A percentile compares a stretch with the other conserved stretches of the same genome.
Conservation (phyloP, 2,329 filamentous ascomycete genomes). For the Epichloe hybrida region DNA sequence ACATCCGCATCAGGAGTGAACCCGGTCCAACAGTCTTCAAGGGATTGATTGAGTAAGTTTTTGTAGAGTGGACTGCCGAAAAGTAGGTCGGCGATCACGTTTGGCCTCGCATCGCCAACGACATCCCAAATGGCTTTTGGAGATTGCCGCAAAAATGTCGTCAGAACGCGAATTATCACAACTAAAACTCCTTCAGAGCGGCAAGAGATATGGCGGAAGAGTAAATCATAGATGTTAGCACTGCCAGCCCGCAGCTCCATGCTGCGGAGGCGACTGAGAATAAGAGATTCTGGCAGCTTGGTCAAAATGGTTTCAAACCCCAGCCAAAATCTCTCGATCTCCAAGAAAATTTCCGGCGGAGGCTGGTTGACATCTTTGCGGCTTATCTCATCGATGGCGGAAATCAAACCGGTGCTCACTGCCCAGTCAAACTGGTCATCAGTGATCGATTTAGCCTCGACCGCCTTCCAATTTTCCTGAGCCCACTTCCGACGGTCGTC, state of each 20-base stretch:
- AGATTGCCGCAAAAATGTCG: conserved; percentile 58
- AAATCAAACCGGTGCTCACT: conserved; percentile 57
- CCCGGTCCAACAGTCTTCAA: conserved; percentile 29
- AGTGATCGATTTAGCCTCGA: conserved; percentile 47
- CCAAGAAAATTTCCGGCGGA: conserved; percentile 21
- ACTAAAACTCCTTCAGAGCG: conserved; percentile 46
- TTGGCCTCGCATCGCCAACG: conserved; percentile 66
- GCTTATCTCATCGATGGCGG: conserved; percentile 50
- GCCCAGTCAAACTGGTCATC: conserved; percentile 77
- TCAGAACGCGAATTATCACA: conserved; percentile 57
- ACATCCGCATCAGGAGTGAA: conserved; percentile 31
- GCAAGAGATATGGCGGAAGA: conserved; percentile 40
- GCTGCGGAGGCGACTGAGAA: conserved; percentile 64
- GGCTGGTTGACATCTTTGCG: conserved; percentile 25
- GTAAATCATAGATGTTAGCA: conserved; percentile 53
- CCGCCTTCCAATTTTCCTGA: conserved; percentile 27
- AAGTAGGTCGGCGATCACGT: conserved; percentile 70
- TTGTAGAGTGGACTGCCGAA: conserved; percentile 58
- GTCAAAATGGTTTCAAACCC: conserved; percentile 62
- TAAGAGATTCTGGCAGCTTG: conserved; percentile 57
- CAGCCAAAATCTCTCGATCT: conserved; percentile 65
- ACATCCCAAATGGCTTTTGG: conserved; percentile 79
- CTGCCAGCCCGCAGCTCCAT: conserved; percentile 51
- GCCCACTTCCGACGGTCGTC: conserved; percentile 37
- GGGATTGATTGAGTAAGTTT: conserved; percentile 46